Evolutionary conservation across 2,329 filamentous ascomycete species (phyloP), one percentile per base, ranked within the genome.

Genomic region (Calonectria leucothoes): DNA sequence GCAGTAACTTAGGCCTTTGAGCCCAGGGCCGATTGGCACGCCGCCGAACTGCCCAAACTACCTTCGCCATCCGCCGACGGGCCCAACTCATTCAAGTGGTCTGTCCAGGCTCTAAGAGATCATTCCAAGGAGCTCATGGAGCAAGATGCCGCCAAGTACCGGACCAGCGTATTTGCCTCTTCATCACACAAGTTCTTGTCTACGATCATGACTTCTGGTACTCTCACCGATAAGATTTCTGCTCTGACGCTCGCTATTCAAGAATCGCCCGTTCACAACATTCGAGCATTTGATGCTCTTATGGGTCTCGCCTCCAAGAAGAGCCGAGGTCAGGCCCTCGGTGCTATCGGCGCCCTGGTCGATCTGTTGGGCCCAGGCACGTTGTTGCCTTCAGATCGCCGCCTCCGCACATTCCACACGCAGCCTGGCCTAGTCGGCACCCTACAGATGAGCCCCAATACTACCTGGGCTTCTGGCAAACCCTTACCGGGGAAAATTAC

Each of bases 181-280:
- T 97, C 96, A 3, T 96, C 96, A 49, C 94, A 97, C 85, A 98
- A 96, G 83, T 99, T 99, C 88, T 93, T 98, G 88, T 95, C 96
- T 1, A 98, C 95, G 23, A 98, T 99, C 83, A 98, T 98, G 94
- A 89, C 95, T 12, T 97, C 96, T 2, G 97, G 97, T 88, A 99
- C 97, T 12, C 91, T 98, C 79, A 97, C 95, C 70, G 97, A 99
- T 84, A 98, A 98, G 84, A 94, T 98, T 52, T 99, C 97, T 3
- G 97, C 97, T 4, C 88, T 99, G 81, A 99, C 97, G 6, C 88
- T 99, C 78, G 94, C 97, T 70, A 93, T 98, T 15, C 97, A 99
- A 86, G 97, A 99, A 84, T 98, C 97, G 11, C 97, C 97, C 23
- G 87, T 98, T 66, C 97, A 99, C 84, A 98, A 96, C 74, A 93